Evolutionary conservation across 352 stramenopile species (phyloP).

Genomic region (Phytophthora macrochlamydospora): DNA sequence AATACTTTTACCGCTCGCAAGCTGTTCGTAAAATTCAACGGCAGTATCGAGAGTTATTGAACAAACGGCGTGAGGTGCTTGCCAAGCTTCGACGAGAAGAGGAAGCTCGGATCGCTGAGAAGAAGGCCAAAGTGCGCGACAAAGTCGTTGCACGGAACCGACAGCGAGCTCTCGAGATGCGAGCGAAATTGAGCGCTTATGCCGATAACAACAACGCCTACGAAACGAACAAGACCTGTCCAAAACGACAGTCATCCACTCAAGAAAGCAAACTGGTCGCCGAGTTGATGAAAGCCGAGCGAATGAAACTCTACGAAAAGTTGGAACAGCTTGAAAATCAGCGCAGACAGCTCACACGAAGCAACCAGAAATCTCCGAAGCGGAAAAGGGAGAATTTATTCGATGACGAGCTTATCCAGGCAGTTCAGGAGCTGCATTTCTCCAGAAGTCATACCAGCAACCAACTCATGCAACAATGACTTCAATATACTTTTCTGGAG

Average conservation of each 20-base stretch:
- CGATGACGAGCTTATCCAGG: constrained; percentile 38
- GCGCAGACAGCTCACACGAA: constrained; percentile 12
- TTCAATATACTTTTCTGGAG: not conserved
- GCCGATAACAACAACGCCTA: constrained; percentile 8
- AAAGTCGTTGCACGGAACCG: constrained; percentile 51
- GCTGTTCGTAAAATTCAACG: constrained; percentile 43
- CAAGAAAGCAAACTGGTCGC: constrained; percentile 9
- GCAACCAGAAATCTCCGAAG: constrained; percentile 11
- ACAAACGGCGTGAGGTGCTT: constrained; percentile 15
- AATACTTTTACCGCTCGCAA: constrained; percentile 27
- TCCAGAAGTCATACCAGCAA: constrained; percentile 12
- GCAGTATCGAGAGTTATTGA: constrained; percentile 24
- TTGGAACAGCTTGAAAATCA: constrained; percentile 24
- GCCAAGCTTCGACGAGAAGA: constrained; percentile 25
- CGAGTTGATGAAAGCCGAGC: constrained; percentile 19
- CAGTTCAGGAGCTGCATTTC: constrained; percentile 44
- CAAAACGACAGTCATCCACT: not conserved
- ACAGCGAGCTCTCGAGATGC: constrained; percentile 44
- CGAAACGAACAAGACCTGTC: not conserved
- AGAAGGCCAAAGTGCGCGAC: constrained; percentile 41
- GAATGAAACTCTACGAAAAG: constrained; percentile 21
- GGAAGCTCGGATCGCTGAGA: constrained; percentile 25
- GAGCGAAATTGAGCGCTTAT: constrained; percentile 13
- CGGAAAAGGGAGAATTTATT: constrained; percentile 17
- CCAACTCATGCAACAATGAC: constrained; percentile 17